phyloP scores from a whole-genome alignment of 2,329 filamentous ascomycete genomes.

The Stemphylium vesicarium region DNA sequence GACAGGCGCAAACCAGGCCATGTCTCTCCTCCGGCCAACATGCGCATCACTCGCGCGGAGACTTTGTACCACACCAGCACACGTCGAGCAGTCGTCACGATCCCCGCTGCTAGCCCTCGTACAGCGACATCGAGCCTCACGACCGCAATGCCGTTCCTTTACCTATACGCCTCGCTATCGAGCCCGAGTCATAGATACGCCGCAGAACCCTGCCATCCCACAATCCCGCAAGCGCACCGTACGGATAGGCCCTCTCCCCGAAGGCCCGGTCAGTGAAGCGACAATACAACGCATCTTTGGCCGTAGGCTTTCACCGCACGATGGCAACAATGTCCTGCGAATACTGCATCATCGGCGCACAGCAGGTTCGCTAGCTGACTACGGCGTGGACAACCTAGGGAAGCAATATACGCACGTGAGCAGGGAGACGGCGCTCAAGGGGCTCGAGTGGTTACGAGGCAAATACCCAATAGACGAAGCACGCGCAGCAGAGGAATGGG shows the following conservation, averaged over 20 bases:
- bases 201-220: slow-evolving; percentile 26
- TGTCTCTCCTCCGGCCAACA: slow-evolving; percentile 40
- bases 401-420: slow-evolving; percentile 36
- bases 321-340: slow-evolving; percentile 47
- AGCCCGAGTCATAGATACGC: slow-evolving; percentile 36
- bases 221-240: slow-evolving; percentile 39
- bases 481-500: slow-evolving; percentile 49
- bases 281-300: slow-evolving; percentile 44
- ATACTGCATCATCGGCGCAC: slow-evolving; percentile 50
- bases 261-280: slow-evolving; percentile 32
- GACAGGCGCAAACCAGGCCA: slow-evolving; percentile 19
- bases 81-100: slow-evolving; percentile 21
- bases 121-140: slow-evolving; percentile 14
- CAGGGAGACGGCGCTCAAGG: slow-evolving; percentile 36
- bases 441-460: slow-evolving; percentile 45
- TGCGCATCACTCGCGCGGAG: slow-evolving; percentile 39
- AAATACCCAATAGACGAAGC: slow-evolving; percentile 50
- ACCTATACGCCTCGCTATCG: slow-evolving; percentile 28
- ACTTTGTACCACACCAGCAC: slow-evolving; percentile 30
- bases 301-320: slow-evolving; percentile 26
- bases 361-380: slow-evolving; percentile 49
- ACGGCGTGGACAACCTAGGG: slow-evolving; percentile 46
- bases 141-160: slow-evolving; percentile 33
- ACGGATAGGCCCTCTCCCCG: slow-evolving; percentile 40
- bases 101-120: slow-evolving; percentile 33